These are phyloP conservation scores for Colletotrichum tanaceti DNA, from an alignment of 2,329 filamentous ascomycete species.

Conservation along the genomic window DNA sequence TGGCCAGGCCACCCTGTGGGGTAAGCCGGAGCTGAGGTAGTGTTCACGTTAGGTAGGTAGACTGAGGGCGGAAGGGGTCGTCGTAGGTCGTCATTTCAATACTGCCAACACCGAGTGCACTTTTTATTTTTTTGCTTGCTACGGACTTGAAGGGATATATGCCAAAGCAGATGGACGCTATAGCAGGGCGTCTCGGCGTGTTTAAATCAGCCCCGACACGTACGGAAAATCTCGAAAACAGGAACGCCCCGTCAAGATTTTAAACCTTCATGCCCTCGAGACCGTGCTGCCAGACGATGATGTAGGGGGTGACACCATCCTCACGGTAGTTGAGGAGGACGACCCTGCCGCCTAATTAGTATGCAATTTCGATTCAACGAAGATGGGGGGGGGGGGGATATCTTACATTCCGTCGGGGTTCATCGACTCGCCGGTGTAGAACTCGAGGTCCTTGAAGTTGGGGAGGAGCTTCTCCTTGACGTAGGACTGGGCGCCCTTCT, in stretches of 20 bases:
- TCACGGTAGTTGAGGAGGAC: conserved; percentile 97
- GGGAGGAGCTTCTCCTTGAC: conserved; percentile 83
- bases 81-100: conserved; percentile 4
- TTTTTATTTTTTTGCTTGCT: conserved; percentile 40
- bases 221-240: conserved; percentile 35
- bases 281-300: conserved; percentile 96
- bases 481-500: conserved; percentile 77
- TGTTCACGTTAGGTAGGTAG: conserved; percentile 16
- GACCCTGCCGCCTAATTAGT: conserved; percentile 65
- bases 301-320: conserved; percentile 90
- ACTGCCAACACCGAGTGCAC: conserved; percentile 35
- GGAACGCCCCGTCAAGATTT: conserved; percentile 43
- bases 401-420: conserved; percentile 92
- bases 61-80: not conserved
- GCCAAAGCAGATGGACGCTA: conserved; percentile 41
- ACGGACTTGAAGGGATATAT: conserved; percentile 42
- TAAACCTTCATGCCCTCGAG: conserved; percentile 93
- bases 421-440: conserved; percentile 93
- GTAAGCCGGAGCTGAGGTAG: not conserved
- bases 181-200: conserved; percentile 33
- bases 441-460: conserved; percentile 97
- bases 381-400: conserved; percentile 10
- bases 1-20: conserved; percentile 18
- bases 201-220: conserved; percentile 25
- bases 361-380: conserved; percentile 10